Conservation (phyloP, 352 stramenopile species). For the Pythium rhizo-oryzae region DNA sequence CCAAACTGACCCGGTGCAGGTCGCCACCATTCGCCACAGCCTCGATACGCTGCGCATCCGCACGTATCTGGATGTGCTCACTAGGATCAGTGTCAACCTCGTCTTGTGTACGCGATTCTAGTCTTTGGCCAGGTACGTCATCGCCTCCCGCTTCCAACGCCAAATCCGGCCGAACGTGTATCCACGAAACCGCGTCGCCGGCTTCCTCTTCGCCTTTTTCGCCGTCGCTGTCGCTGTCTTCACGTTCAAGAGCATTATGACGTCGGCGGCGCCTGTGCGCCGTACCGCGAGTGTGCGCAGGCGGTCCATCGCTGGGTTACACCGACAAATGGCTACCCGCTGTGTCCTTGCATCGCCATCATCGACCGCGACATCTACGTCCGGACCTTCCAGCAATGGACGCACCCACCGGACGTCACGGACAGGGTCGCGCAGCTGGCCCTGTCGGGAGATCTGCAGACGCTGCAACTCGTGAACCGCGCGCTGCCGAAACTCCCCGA, state of each 20-base stretch:
- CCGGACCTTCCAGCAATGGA: neutral
- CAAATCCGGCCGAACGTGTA: neutral
- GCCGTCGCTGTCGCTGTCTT: neutral
- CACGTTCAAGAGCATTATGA: neutral
- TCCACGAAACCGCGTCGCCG: neutral
- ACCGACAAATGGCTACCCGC: neutral
- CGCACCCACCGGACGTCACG: neutral
- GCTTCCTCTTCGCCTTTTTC: neutral
- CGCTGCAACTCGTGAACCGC: too few relatives aligned
- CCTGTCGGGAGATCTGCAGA: slow-evolving; percentile 1
- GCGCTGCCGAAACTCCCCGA: neutral
- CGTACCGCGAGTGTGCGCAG: slow-evolving; percentile 6
- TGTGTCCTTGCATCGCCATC: slow-evolving; percentile 14
- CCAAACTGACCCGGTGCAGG: neutral
- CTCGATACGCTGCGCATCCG: neutral
- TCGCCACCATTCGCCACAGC: neutral
- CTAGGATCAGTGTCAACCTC: neutral
- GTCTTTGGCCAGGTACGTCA: neutral
- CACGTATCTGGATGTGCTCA: neutral
- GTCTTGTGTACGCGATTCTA: neutral
- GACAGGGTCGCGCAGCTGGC: neutral
- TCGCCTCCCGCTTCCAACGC: neutral
- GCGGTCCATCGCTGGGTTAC: slow-evolving; percentile 2
- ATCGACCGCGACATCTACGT: slow-evolving; percentile 2
- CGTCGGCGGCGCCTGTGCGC: neutral